phyloP scores from a whole-genome alignment of 176 grass and related monocot genomes.

The Zizania latifolia region DNA sequence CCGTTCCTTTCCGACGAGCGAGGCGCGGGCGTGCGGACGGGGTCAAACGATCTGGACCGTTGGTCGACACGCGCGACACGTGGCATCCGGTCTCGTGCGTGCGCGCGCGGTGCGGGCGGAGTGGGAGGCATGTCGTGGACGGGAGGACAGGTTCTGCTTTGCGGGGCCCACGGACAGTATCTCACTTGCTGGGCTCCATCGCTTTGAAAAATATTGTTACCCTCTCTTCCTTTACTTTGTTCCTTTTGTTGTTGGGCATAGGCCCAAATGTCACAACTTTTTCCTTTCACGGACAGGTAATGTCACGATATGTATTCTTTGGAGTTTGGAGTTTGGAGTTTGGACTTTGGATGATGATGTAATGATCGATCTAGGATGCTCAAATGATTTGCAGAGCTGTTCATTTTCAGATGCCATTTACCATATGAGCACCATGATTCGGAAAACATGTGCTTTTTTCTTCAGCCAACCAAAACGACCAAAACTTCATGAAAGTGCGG shows the following conservation, averaged over 20 bases:
- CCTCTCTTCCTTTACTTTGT: neutral
- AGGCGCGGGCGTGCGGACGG: neutral
- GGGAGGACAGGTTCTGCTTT: neutral
- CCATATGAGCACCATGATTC: neutral
- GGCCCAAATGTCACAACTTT: neutral
- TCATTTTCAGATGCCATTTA: neutral
- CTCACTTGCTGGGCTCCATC: neutral
- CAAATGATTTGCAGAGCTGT: slow-evolving; percentile 4
- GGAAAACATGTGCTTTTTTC: neutral
- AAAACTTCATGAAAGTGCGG: neutral
- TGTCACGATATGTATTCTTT: neutral
- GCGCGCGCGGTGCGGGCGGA: slow-evolving; percentile 15
- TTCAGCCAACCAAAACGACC: neutral
- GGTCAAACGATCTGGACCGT: slow-evolving; percentile 30
- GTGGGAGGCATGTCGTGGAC: slow-evolving; percentile 21
- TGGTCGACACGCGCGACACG: neutral
- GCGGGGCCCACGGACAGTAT: neutral
- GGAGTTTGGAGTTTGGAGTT: no score
- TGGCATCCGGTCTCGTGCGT: neutral
- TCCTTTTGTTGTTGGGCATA: neutral
- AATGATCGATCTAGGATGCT: slow-evolving; percentile 31
- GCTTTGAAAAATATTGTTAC: neutral
- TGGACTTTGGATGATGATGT: neutral
- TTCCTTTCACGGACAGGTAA: no score
- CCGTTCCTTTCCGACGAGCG: neutral